phyloP scores from a whole-genome alignment of 768 basidiomycete genomes.

The Pisolithus microcarpus region DNA sequence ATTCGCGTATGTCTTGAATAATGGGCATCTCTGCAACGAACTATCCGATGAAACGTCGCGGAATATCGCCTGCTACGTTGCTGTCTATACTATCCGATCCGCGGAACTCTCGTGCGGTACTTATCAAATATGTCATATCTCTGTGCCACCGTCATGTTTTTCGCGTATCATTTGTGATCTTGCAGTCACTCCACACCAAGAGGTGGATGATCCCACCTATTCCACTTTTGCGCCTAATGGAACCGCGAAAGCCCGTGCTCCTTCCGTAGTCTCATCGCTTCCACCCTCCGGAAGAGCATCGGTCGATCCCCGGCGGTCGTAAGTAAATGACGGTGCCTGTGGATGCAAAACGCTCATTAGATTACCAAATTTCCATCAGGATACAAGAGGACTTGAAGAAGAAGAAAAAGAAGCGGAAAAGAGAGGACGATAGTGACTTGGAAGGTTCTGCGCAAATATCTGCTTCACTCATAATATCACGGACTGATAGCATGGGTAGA shows the following conservation, averaged over 20 bases:
- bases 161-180: slow-evolving; percentile 6
- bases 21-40: slow-evolving; percentile 4
- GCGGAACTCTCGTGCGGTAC: slow-evolving; percentile 12
- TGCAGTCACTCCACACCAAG: slow-evolving; percentile 42
- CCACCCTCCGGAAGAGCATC: slow-evolving; percentile 48
- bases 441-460: slow-evolving; percentile 43
- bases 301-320: slow-evolving; percentile 59
- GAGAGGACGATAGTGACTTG: slow-evolving; percentile 66
- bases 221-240: slow-evolving; percentile 22
- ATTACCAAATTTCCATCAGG: slow-evolving; percentile 9
- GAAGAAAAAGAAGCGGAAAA: slow-evolving; percentile 84
- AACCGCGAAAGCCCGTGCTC: slow-evolving; percentile 40
- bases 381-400: slow-evolving; percentile 52
- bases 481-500: slow-evolving; percentile 30
- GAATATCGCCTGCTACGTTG: slow-evolving; percentile 1
- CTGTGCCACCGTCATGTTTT: slow-evolving; percentile 1
- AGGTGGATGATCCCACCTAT: slow-evolving; percentile 43
- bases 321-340: slow-evolving; percentile 20
- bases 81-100: not conserved
- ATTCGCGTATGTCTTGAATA: slow-evolving; percentile 11
- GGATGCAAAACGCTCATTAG: slow-evolving; percentile 8
- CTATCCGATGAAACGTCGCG: slow-evolving; percentile 8
- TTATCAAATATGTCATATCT: slow-evolving; percentile 2
- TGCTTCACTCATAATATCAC: not conserved
- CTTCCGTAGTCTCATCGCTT: slow-evolving; percentile 40